Conservation (phyloP, 2,329 filamentous ascomycete genomes). For the Coniosporium tulheliwenetii region DNA sequence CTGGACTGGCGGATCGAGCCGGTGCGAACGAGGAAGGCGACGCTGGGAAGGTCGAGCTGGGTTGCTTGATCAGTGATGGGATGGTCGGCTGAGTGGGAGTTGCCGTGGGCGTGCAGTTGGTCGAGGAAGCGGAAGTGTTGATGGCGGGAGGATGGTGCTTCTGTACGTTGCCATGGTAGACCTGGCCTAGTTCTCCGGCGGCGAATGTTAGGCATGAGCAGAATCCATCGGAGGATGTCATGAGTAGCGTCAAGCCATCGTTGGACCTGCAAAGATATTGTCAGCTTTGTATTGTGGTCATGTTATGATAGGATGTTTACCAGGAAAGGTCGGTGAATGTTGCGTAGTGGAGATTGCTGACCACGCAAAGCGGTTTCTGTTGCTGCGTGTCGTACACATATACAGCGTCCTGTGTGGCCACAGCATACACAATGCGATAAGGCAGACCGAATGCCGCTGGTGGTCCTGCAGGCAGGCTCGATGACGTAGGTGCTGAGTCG, state of each 20-base stretch:
- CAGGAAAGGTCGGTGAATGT: constrained; percentile 95
- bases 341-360: constrained; percentile 93
- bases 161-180: constrained; percentile 52
- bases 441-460: constrained; percentile 63
- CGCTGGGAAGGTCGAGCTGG: constrained; percentile 33
- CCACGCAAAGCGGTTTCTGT: constrained; percentile 79
- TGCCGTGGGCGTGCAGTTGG: constrained; percentile 52
- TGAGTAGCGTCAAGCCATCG: constrained; percentile 65
- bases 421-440: constrained; percentile 90
- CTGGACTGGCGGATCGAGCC: constrained; percentile 56
- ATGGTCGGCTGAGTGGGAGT: constrained; percentile 52
- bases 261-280: constrained; percentile 42
- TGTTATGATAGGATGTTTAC: constrained; percentile 40
- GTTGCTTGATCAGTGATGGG: constrained; percentile 34
- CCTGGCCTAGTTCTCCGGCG: constrained; percentile 68
- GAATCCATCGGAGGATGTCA: constrained; percentile 97
- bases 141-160: constrained; percentile 22
- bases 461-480: constrained; percentile 29
- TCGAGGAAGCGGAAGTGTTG: constrained; percentile 29
- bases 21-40: constrained; percentile 40
- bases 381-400: constrained; percentile 95
- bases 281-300: constrained; percentile 7
- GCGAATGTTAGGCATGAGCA: constrained; percentile 82
- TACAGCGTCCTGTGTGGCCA: constrained; percentile 91
- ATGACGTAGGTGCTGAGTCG: constrained; percentile 35